These are phyloP conservation scores for Oryza meridionalis DNA, from an alignment of 176 grass and related monocot genomes.

Conservation along the genomic window DNA sequence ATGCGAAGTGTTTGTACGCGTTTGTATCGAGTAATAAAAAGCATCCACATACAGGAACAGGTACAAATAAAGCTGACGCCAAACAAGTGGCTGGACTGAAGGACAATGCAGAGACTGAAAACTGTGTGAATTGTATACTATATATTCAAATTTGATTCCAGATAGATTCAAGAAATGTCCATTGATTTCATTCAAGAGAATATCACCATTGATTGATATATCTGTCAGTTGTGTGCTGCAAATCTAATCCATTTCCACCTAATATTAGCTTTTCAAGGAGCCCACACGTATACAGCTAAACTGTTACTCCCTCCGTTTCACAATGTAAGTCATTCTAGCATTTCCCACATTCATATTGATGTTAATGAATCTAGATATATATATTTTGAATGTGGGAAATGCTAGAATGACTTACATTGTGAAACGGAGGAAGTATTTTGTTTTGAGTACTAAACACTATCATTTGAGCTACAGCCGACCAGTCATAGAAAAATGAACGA, in stretches of 20 bases:
- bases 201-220: background rate
- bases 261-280: conserved; percentile 14
- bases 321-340: too few species aligned
- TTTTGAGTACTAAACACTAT: too few species aligned
- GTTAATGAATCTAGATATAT: too few species aligned
- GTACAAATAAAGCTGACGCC: background rate
- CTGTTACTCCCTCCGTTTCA: background rate
- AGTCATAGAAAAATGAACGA: too few species aligned
- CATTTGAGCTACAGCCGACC: too few species aligned
- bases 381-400: too few species aligned
- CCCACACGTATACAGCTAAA: background rate
- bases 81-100: background rate
- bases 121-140: background rate
- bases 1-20: background rate
- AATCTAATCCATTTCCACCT: background rate
- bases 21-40: background rate
- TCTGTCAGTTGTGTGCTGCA: background rate
- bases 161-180: background rate
- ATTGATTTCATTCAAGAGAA: background rate
- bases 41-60: background rate
- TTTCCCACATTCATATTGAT: too few species aligned
- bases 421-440: too few species aligned
- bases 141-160: background rate
- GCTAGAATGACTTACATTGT: too few species aligned
- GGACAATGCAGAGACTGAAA: background rate